Conservation (phyloP, 2,329 filamentous ascomycete species). For the Plectosphaerella sp. region DNA sequence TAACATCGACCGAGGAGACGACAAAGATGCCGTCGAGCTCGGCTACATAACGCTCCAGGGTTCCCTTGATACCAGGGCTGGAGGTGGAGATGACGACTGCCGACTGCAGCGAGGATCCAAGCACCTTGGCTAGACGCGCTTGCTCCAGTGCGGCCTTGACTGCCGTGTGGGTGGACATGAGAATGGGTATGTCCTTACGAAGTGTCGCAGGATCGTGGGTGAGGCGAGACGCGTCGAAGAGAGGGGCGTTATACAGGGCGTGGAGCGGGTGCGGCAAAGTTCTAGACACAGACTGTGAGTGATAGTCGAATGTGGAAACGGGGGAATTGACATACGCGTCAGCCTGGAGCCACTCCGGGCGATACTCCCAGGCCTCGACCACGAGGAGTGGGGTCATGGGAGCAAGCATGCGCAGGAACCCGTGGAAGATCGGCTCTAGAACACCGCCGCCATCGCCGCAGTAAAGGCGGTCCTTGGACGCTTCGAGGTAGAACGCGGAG, state of each 20-base stretch:
- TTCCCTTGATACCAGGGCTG: constrained; percentile 22
- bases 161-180: constrained; percentile 56
- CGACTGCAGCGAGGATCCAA: constrained; percentile 79
- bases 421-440: constrained; percentile 62
- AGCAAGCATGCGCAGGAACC: constrained; percentile 72
- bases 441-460: constrained; percentile 67
- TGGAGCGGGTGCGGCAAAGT: constrained; percentile 31
- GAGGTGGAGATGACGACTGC: constrained; percentile 55
- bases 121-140: constrained; percentile 63
- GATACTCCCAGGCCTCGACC: constrained; percentile 81
- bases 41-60: constrained; percentile 34
- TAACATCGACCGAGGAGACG: constrained; percentile 58
- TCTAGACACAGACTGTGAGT: not conserved
- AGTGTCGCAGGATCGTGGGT: constrained; percentile 31
- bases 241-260: constrained; percentile 39
- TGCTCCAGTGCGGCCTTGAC: constrained; percentile 74
- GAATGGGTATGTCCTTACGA: constrained; percentile 35
- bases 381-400: constrained; percentile 80
- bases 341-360: constrained; percentile 59
- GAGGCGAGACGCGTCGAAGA: constrained; percentile 36
- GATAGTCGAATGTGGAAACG: constrained; percentile 32
- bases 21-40: constrained; percentile 65
- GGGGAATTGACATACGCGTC: constrained; percentile 30
- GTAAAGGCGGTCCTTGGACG: constrained; percentile 87
- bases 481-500: constrained; percentile 91